A percentile compares a stretch with the other conserved stretches of the same genome.
Evolutionary conservation across 768 basidiomycete genomes (phyloP).

Genomic region (Amanita pseudoporphyria): DNA sequence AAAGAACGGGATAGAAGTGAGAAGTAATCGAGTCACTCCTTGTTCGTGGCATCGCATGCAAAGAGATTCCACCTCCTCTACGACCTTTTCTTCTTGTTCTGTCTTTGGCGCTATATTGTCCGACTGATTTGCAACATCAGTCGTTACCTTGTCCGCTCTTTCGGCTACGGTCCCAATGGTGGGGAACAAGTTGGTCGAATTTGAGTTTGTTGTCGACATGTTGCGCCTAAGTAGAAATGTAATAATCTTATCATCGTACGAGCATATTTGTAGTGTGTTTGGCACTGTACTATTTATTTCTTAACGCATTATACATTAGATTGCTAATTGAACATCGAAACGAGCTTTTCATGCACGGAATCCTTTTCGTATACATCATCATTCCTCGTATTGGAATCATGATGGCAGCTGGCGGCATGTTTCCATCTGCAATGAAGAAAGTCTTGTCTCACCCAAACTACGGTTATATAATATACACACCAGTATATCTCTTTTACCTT

Average conservation of each 20-base stretch:
- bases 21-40: conserved; percentile 81
- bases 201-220: neutral
- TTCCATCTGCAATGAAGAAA: conserved; percentile 41
- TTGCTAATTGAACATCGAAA: neutral
- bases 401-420: conserved; percentile 73
- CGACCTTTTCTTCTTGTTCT: conserved; percentile 50
- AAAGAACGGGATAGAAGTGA: conserved; percentile 95
- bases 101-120: conserved; percentile 11
- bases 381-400: conserved; percentile 45
- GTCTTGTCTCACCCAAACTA: neutral
- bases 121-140: conserved; percentile 2
- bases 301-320: neutral
- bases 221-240: neutral
- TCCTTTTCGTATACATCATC: conserved; percentile 49
- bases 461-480: neutral
- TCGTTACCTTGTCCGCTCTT: conserved; percentile 27
- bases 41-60: conserved; percentile 94
- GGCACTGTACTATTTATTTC: neutral
- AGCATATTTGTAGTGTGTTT: neutral
- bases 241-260: neutral
- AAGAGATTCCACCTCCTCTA: conserved; percentile 82
- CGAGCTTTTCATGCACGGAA: conserved; percentile 22
- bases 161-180: conserved; percentile 46
- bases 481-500: conserved; percentile 11
- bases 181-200: conserved; percentile 35